Evolutionary conservation across 2,329 filamentous ascomycete species (phyloP).

Genomic region (Fusarium albosuccineum): DNA sequence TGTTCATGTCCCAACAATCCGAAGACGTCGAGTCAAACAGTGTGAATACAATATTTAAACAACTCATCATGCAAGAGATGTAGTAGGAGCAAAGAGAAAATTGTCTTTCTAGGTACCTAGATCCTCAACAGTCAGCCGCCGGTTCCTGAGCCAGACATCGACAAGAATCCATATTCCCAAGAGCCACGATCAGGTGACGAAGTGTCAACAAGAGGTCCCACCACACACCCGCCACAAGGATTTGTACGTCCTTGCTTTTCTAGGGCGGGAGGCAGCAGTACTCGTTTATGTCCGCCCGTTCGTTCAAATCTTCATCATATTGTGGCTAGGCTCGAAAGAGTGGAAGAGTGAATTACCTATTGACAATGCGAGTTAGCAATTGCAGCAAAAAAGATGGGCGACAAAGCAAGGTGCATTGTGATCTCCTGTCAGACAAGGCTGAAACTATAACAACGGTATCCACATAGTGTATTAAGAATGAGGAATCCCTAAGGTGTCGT

Average conservation of each 20-base stretch:
- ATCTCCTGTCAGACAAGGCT: constrained; percentile 75
- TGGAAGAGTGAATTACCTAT: constrained; percentile 56
- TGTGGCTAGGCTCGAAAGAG: constrained; percentile 44
- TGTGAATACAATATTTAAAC: constrained; percentile 72
- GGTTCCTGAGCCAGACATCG: constrained; percentile 36
- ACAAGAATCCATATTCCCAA: constrained; percentile 48
- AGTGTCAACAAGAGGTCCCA: constrained; percentile 73
- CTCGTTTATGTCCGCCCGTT: constrained; percentile 78
- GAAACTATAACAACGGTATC: constrained; percentile 73
- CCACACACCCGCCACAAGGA: constrained; percentile 65
- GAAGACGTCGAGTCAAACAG: constrained; percentile 65
- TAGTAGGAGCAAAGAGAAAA: constrained; percentile 29
- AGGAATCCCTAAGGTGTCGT: constrained; percentile 75
- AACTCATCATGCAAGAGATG: constrained; percentile 61
- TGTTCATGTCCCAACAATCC: constrained; percentile 65
- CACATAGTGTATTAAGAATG: constrained; percentile 75
- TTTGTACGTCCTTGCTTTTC: constrained; percentile 73
- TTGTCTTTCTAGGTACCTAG: constrained; percentile 52
- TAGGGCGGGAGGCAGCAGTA: constrained; percentile 60
- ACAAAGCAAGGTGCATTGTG: constrained; percentile 42
- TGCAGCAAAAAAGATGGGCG: constrained; percentile 16
- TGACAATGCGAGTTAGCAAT: constrained; percentile 55
- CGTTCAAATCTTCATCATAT: constrained; percentile 76
- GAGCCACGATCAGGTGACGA: constrained; percentile 72
- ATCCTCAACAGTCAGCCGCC: constrained; percentile 49